These are phyloP conservation scores for Termitomyces sp. DNA, from an alignment of 768 basidiomycete species.

Conservation along the genomic window DNA sequence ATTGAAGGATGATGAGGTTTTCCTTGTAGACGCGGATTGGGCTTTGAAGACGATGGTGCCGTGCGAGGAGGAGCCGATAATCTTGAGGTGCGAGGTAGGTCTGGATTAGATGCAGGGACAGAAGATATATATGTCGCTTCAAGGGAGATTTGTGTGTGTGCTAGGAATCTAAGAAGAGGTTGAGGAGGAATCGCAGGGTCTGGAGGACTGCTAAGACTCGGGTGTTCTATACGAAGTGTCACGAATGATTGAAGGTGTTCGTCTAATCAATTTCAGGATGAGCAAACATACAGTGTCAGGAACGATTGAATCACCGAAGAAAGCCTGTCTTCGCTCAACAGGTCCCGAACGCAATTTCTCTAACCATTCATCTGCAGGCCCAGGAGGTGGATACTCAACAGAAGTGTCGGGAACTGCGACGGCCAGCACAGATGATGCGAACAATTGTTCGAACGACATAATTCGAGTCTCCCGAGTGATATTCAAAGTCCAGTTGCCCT, in stretches of 20 bases:
- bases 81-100: constrained; percentile 31
- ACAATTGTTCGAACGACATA: constrained; percentile 57
- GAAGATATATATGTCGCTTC: constrained; percentile 78
- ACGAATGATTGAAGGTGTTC: constrained; percentile 50
- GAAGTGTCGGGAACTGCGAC: constrained; percentile 64
- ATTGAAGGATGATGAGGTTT: constrained; percentile 54
- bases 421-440: constrained; percentile 52
- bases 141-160: constrained; percentile 70
- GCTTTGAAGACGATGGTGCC: constrained; percentile 38
- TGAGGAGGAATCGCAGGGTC: constrained; percentile 37
- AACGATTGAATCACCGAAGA: constrained; percentile 54
- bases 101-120: constrained; percentile 28
- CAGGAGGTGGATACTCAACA: constrained; percentile 49
- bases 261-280: constrained; percentile 33
- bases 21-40: constrained; percentile 26
- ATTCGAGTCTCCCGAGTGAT: background rate
- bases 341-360: constrained; percentile 31
- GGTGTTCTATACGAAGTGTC: constrained; percentile 56
- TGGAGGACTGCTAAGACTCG: constrained; percentile 29
- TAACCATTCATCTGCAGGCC: constrained; percentile 52
- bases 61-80: constrained; percentile 50
- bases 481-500: background rate
- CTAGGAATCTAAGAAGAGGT: constrained; percentile 52
- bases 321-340: constrained; percentile 58
- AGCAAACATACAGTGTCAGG: constrained; percentile 9